These are phyloP conservation scores for Dothistroma pini DNA, from an alignment of 2,329 filamentous ascomycete species.

Conservation along the genomic window DNA sequence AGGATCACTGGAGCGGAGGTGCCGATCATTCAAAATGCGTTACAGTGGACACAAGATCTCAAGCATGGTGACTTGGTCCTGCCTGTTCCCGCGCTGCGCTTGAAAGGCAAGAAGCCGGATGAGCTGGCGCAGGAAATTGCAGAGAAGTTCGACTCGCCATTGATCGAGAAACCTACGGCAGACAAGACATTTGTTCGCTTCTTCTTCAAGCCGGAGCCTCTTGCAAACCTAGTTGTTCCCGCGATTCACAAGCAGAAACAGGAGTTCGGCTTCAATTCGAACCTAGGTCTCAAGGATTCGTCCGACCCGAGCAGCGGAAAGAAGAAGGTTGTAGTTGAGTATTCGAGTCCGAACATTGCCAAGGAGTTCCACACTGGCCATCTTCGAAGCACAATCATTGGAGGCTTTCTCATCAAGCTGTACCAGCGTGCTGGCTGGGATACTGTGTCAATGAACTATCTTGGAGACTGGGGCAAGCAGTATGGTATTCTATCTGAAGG, in stretches of 20 bases:
- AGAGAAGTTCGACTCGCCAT: constrained; percentile 58
- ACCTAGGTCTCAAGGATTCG: constrained; percentile 58
- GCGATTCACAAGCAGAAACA: constrained; percentile 60
- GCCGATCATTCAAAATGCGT: constrained; percentile 66
- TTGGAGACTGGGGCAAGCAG: constrained; percentile 77
- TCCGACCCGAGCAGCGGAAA: constrained; percentile 57
- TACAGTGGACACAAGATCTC: constrained; percentile 74
- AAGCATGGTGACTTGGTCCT: constrained; percentile 81
- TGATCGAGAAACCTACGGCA: constrained; percentile 67
- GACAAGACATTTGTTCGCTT: constrained; percentile 71
- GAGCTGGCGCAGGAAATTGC: constrained; percentile 55
- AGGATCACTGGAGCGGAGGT: constrained; percentile 67
- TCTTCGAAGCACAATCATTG: constrained; percentile 72
- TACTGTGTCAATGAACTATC: constrained; percentile 68
- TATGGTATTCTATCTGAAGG: constrained; percentile 69
- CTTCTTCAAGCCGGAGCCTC: constrained; percentile 69
- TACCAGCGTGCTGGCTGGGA: constrained; percentile 68
- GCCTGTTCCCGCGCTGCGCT: constrained; percentile 71
- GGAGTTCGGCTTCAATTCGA: constrained; percentile 62
- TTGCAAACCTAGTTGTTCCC: constrained; percentile 65
- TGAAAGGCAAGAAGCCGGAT: constrained; percentile 62
- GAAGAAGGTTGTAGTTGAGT: constrained; percentile 73
- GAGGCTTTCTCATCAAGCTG: constrained; percentile 67
- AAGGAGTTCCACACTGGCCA: constrained; percentile 77
- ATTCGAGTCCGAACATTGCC: constrained; percentile 81